Evolutionary conservation across 768 basidiomycete species (phyloP), one percentile per base, ranked within the genome.

Genomic region (Phaeolepiota aurea): DNA sequence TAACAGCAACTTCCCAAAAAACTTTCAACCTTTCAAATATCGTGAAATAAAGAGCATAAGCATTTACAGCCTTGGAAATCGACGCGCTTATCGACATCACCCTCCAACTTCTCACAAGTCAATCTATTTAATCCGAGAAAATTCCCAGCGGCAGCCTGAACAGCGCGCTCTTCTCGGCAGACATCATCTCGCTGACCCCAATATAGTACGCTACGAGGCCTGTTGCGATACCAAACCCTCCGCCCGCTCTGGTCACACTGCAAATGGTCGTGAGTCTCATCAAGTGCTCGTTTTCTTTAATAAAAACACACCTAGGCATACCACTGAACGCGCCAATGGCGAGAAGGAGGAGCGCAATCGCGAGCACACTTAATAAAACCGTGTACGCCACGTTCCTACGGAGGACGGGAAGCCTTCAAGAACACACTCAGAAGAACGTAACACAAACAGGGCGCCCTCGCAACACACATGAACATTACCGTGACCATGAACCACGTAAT

Each of bases 401-500:
- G 13, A 58, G 2, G 9, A 57, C 48, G 13, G 56, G 48, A 3
- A 51, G 38, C 32, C 61, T 64, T 23, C 7, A 21, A n/a, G 7
- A 28, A 7, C 7, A 28, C 25, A n/a, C 7, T 28, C 7, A 28
- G 7, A 7, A 28, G 7, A 28, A 28, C 7, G 7, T n/a, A 28
- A 28, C 7, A 7, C 25, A 28, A 7, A 7, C 7, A 28, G 25
- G 7, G n/a, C n/a, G n/a, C n/a, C 25, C 25, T n/a, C 7, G n/a
- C 21, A 44, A 15, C 33, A 25, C 30, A 82, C 82, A 81, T 51
- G 52, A 84, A 72, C 49, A 84, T 49, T 42, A 74, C 57, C 0
- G 84, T 83, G 44, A 86, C 48, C 50, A 84, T 64, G 50, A 76
- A 69, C 83, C 83, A 87, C 3, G 73, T 64, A 33, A 72, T 65